Base-by-base conservation (phyloP, 495 filamentous ascomycete species). In the Hamigera avellanea region DNA sequence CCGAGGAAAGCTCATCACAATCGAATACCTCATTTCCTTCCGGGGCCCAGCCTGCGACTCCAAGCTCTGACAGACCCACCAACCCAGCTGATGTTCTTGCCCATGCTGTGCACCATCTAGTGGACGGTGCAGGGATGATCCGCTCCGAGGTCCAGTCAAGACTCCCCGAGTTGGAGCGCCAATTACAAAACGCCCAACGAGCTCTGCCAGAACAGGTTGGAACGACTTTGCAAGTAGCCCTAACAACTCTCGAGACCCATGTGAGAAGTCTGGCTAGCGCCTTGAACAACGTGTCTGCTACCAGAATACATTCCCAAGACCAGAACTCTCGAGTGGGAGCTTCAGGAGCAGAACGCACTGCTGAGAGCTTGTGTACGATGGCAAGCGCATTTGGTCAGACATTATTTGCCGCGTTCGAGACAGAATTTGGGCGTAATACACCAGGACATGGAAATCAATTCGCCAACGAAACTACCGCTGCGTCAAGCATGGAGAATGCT, bases 381-480 rank as follows among this genome's bases (percentile, higher is more conserved):
- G 66, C 66, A 13, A 52, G 53, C 13, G 62, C 65, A 8, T 46
- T 75, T 36, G 67, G 65, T 15, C 52, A 66, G 36, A 54, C 62
- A 8, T 38, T 68, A 16, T 61, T 60, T 32, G 49, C 59, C 2
- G 53, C 56, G 4, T 65, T 68, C 26, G 61, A 66, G 35, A 44
- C 50, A 8, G 61, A 64, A 27, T 54, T 69, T 37, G 50, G 53
- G 5, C 54, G 48, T 14, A 17, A 17, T 26, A 31, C 19, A 3
- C 19, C 36, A 32, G 13, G 19, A 2, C 17, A 27, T 23, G 14
- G 30, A 14, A 6, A 15, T 7, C 16, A 30, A 14, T 3, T 5
- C 14, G 8, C 19, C 21, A 19, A 12, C 26, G 32, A 32, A 18
- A 17, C 14, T 5, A n/a, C n/a, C n/a, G n/a, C n/a, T n/a, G n/a